A percentile compares a stretch with the other conserved stretches of the same genome.
Evolutionary conservation across 192 early-diverging fungal genomes (phyloP).

Genomic region (Backusella morwellensis): DNA sequence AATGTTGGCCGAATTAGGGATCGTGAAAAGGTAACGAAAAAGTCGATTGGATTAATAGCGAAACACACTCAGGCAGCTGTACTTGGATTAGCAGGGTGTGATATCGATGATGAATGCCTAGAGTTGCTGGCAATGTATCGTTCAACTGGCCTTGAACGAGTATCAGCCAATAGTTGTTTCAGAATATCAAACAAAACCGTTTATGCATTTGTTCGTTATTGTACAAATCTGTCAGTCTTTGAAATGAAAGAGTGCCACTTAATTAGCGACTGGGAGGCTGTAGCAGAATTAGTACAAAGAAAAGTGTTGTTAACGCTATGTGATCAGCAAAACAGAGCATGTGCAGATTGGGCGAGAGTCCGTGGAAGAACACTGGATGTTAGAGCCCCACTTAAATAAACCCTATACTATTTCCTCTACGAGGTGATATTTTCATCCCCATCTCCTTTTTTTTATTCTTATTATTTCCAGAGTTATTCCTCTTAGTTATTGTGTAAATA

Average conservation of each 20-base stretch:
- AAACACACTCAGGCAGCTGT: conserved; percentile 42
- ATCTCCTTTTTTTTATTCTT: background rate
- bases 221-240: conserved; percentile 46
- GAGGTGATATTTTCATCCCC: background rate
- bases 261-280: conserved; percentile 44
- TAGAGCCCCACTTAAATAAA: conserved; percentile 40
- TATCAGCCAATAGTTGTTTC: conserved; percentile 49
- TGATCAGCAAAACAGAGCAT: conserved; percentile 40
- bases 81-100: conserved; percentile 50
- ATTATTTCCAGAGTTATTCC: background rate
- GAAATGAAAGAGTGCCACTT: conserved; percentile 52
- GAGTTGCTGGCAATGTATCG: conserved; percentile 42
- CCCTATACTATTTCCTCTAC: background rate
- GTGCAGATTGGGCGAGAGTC: conserved; percentile 37
- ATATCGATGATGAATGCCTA: conserved; percentile 46
- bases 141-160: conserved; percentile 36
- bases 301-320: conserved; percentile 47
- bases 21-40: conserved; percentile 37
- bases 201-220: conserved; percentile 39
- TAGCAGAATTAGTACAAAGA: conserved; percentile 40
- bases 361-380: conserved; percentile 34
- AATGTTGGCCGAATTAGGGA: conserved; percentile 53
- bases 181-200: conserved; percentile 44
- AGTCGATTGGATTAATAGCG: conserved; percentile 44
- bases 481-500: background rate